Evolutionary conservation across 192 early-diverging fungal genomes (phyloP).

Genomic region (Coemansia sp.): DNA sequence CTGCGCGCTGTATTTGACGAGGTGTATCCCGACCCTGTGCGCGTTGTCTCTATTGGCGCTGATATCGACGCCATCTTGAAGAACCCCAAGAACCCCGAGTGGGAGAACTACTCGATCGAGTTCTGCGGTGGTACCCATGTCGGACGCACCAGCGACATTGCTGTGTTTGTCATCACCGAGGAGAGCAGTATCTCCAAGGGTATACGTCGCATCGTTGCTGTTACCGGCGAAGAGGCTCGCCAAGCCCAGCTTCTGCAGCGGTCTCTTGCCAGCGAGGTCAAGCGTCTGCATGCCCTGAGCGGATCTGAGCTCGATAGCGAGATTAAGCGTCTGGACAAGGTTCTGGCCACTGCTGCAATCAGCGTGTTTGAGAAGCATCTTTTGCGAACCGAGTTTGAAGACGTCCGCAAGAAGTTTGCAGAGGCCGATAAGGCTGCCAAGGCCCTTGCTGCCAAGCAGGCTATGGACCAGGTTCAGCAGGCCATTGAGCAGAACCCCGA

Average conservation of each 20-base stretch:
- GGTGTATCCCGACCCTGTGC: constrained; percentile 95
- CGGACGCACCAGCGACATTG: constrained; percentile 84
- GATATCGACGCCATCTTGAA: constrained; percentile 83
- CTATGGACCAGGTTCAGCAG: constrained; percentile 72
- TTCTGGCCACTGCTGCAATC: constrained; percentile 75
- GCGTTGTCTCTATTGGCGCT: constrained; percentile 91
- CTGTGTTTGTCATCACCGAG: constrained; percentile 82
- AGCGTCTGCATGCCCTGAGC: constrained; percentile 58
- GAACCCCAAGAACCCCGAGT: constrained; percentile 75
- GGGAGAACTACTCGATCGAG: constrained; percentile 85
- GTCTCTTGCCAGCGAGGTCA: constrained; percentile 67
- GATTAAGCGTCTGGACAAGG: constrained; percentile 77
- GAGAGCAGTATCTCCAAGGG: constrained; percentile 94
- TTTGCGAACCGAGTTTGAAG: constrained; percentile 69
- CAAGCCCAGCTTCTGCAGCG: constrained; percentile 68
- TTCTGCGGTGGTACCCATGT: constrained; percentile 99
- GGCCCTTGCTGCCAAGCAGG: constrained; percentile 80
- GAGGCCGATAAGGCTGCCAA: constrained; percentile 90
- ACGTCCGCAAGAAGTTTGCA: constrained; percentile 78
- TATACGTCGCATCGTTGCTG: constrained; percentile 90
- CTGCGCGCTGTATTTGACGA: constrained; percentile 98
- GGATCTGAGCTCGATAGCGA: constrained; percentile 69
- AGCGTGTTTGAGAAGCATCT: constrained; percentile 77
- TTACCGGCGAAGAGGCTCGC: constrained; percentile 90
- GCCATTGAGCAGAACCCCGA: constrained; percentile 70